A percentile compares a stretch with the other conserved stretches of the same genome.
Conservation (phyloP, 371 early-diverging fungal genomes). For the Zopfochytrium polystomum region DNA sequence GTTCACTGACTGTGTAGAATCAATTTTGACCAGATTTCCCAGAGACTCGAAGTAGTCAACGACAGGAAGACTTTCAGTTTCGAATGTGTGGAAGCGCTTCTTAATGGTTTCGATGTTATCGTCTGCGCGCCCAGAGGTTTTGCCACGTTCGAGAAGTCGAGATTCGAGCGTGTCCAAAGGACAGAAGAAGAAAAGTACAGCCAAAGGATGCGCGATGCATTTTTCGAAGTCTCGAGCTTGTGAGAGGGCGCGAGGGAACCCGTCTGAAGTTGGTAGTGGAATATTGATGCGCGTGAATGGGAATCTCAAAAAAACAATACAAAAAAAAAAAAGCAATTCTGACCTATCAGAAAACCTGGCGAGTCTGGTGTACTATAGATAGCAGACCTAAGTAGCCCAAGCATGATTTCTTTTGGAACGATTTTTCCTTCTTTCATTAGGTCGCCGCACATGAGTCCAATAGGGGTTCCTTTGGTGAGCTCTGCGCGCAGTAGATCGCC, state of each 20-base stretch:
- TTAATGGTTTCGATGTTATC: slow-evolving; percentile 60
- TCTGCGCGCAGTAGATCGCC: slow-evolving; percentile 69
- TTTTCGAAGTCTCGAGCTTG: slow-evolving; percentile 43
- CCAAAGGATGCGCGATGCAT: slow-evolving; percentile 35
- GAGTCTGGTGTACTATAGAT: slow-evolving; percentile 32
- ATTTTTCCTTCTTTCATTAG: slow-evolving; percentile 63
- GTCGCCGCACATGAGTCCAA: slow-evolving; percentile 48
- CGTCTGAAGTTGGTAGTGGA: too few species aligned
- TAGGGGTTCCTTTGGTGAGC: slow-evolving; percentile 48
- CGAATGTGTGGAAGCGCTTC: slow-evolving; percentile 56
- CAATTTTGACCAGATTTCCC: slow-evolving; percentile 22
- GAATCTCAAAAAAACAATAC: too few species aligned
- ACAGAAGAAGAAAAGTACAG: slow-evolving; percentile 55
- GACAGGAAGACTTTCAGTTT: slow-evolving; percentile 53
- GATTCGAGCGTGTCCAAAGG: slow-evolving; percentile 42
- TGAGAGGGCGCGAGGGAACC: slow-evolving; percentile 44
- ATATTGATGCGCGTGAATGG: too few species aligned
- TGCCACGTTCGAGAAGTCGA: slow-evolving; percentile 54
- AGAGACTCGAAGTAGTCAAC: slow-evolving; percentile 46
- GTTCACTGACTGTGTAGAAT: too few species aligned
- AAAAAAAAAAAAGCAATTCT: too few species aligned
- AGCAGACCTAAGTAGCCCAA: slow-evolving; percentile 40
- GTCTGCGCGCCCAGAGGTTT: slow-evolving; percentile 60
- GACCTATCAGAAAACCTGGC: slow-evolving; percentile 34
- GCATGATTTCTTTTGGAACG: slow-evolving; percentile 56